Evolutionary conservation across 768 basidiomycete species (phyloP).

Genomic region (Dioszegia hungarica): DNA sequence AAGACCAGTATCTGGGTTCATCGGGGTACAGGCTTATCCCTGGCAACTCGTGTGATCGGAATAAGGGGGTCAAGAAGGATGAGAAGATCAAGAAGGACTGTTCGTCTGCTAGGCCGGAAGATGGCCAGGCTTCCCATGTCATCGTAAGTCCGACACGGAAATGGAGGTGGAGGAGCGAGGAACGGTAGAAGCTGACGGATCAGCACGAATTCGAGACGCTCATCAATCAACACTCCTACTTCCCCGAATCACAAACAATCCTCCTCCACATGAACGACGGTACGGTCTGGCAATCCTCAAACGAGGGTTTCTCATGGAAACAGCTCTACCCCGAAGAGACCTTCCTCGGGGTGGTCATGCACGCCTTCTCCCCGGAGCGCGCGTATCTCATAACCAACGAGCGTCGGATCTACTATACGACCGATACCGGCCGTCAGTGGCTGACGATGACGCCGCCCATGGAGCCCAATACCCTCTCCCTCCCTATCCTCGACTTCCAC

Average conservation of each 20-base stretch:
- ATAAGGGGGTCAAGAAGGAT: constrained; percentile 63
- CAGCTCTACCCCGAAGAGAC: constrained; percentile 59
- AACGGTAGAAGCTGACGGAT: not conserved
- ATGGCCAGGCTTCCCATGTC: constrained; percentile 73
- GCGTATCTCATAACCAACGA: constrained; percentile 82
- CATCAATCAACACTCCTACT: constrained; percentile 74
- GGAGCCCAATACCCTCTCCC: constrained; percentile 72
- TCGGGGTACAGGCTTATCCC: constrained; percentile 90
- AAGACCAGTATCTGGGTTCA: constrained; percentile 73
- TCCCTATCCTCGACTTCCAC: constrained; percentile 78
- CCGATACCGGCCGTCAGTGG: constrained; percentile 75
- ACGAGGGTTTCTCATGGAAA: constrained; percentile 90
- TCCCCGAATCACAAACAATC: constrained; percentile 73
- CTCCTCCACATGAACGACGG: constrained; percentile 72
- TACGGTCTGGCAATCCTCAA: constrained; percentile 86
- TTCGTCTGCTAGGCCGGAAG: constrained; percentile 69
- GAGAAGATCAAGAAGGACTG: constrained; percentile 67
- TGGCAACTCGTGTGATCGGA: constrained; percentile 75
- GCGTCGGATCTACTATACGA: constrained; percentile 68
- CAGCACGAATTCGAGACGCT: constrained; percentile 44
- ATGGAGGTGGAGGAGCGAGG: too few relatives aligned
- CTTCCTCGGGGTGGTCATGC: constrained; percentile 82
- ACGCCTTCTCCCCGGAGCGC: constrained; percentile 69
- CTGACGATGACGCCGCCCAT: constrained; percentile 57
- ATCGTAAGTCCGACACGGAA: constrained; percentile 54